These are phyloP conservation scores for Gremmenia infestans DNA, from an alignment of 2,329 filamentous ascomycete genomes.

Conservation along the genomic window DNA sequence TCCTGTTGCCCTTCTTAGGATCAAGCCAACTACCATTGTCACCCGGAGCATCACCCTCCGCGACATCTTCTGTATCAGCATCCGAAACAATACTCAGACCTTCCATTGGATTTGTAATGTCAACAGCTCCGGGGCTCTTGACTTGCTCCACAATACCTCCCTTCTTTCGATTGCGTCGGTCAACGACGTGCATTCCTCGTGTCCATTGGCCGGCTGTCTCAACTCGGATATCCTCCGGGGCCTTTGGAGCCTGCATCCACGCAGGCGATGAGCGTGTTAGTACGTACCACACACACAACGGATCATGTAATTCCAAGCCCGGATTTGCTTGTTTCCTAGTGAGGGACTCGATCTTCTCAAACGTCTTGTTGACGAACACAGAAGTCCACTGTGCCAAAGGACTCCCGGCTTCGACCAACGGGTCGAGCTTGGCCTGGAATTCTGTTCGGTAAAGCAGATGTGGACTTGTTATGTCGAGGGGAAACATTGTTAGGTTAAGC, in stretches of 20 bases:
- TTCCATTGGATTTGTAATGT: constrained; percentile 33
- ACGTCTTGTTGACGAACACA: constrained; percentile 67
- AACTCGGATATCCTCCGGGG: constrained; percentile 76
- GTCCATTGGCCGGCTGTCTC: constrained; percentile 95
- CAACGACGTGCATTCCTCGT: constrained; percentile 81
- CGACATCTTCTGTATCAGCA: constrained; percentile 39
- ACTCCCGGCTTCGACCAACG: constrained; percentile 55
- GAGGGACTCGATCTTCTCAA: constrained; percentile 61
- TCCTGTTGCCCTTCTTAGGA: constrained; percentile 67
- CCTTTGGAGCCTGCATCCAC: constrained; percentile 52
- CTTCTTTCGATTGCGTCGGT: constrained; percentile 59
- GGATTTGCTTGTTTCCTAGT: constrained; percentile 53
- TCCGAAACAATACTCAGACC: constrained; percentile 32
- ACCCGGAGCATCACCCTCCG: constrained; percentile 54
- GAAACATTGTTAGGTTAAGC: constrained; percentile 66
- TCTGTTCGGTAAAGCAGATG: constrained; percentile 60
- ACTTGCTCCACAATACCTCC: constrained; percentile 32
- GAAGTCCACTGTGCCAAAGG: constrained; percentile 70
- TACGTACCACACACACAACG: constrained; percentile 74
- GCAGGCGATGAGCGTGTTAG: constrained; percentile 53
- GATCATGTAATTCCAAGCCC: constrained; percentile 68
- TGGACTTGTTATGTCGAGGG: constrained; percentile 70
- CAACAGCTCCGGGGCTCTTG: constrained; percentile 30
- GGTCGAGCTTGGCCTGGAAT: constrained; percentile 52
- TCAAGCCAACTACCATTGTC: constrained; percentile 78